These are phyloP conservation scores for Cicer bijugum DNA, from an alignment of 306 rosid genomes.

Conservation along the genomic window DNA sequence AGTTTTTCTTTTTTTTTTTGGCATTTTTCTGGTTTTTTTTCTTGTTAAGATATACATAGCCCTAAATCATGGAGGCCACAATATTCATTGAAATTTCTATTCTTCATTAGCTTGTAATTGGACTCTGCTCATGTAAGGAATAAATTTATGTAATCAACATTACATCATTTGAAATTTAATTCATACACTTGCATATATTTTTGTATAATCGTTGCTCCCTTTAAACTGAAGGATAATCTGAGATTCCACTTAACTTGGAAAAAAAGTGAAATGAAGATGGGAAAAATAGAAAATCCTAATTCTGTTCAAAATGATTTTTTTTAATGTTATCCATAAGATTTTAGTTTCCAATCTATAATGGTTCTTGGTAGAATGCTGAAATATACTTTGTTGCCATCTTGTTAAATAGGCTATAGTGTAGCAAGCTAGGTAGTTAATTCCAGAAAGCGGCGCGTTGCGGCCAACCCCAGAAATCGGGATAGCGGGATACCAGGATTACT, in stretches of 20 bases:
- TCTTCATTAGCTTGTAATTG: slow-evolving; percentile 17
- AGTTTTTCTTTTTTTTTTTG: background rate
- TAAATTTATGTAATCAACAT: background rate
- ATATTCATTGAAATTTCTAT: background rate
- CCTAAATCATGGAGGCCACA: background rate
- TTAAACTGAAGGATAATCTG: background rate
- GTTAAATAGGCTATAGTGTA: no score
- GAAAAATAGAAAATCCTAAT: background rate
- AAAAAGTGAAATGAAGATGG: background rate
- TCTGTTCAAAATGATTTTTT: background rate
- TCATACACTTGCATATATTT: background rate
- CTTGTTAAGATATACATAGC: background rate
- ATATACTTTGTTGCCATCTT: background rate
- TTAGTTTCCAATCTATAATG: slow-evolving; percentile 8
- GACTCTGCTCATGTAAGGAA: slow-evolving; percentile 2
- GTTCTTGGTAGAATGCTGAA: slow-evolving; percentile 12
- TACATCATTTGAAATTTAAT: background rate
- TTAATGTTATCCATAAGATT: background rate
- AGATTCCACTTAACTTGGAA: slow-evolving; percentile 12
- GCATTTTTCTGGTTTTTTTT: background rate
- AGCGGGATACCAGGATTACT: no score
- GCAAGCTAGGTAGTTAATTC: no score
- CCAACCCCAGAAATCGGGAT: no score
- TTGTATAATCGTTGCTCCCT: background rate
- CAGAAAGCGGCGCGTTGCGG: no score